Base-by-base conservation (phyloP, 768 basidiomycete genomes). In the Rhizopogon salebrosus region DNA sequence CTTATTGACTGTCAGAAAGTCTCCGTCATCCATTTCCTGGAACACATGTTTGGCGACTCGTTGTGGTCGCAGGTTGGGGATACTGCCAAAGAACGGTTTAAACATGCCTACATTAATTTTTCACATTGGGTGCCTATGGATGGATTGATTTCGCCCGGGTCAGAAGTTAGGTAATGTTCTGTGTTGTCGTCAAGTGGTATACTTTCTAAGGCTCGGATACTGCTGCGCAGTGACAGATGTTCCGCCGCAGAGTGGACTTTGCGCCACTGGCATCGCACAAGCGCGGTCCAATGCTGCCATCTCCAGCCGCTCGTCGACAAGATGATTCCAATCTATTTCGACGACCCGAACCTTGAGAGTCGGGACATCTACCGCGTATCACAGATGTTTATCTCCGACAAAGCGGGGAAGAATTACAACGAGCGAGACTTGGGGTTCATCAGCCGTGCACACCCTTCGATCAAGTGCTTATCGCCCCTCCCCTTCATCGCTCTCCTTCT, bases 321-420 rank as follows among this genome's bases (percentile, higher is more conserved):
- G 27, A 40, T 59, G 6, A 55, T 54, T 10, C 53, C 56, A 1
- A 54, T 62, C 2, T 52, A 54, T 41, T 60, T 55, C 48, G 51
- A 63, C 6, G 37, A 51, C 9, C 14, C 16, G 10, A 4, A 14
- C n/a, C 14, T 20, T 8, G 24, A 6, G 0, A 22, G 13, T 0
- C n/a, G n/a, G n/a, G 22, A 24, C 16, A 2, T 11, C 5, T 31
- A 24, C 6, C n/a, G 8, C 2, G 14, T 55, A 20, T 62, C 55
- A 3, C 59, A 59, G 6, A 55, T 56, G 1, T 57, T 66, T 36
- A 49, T 66, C 31, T 62, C 62, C 6, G 60, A 55, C 51, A 54
- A 57, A 35, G 50, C 42, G 18, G 49, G 39, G 13, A 41, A 51
- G 18, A 23, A 4, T 26, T 10, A 3, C 24, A 41, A 14, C 23